A percentile compares a stretch with the other conserved stretches of the same genome.
phyloP scores from a whole-genome alignment of 2,329 filamentous ascomycete genomes.

The Fusarium compactum region DNA sequence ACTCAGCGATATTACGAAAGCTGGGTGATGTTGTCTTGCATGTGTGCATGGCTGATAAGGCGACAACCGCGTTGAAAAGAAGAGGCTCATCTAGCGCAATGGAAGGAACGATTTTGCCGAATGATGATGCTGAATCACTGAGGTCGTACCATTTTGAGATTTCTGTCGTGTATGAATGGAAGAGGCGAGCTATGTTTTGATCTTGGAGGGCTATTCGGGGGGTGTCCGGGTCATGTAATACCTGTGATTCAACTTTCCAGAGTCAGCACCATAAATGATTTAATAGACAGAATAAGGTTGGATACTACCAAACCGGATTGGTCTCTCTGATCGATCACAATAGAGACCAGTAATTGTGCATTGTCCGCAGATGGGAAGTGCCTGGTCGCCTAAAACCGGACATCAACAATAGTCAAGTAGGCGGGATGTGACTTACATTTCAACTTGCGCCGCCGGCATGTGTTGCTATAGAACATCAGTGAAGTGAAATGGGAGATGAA shows the following conservation, averaged over 20 bases:
- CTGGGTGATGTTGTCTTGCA: slow-evolving; percentile 50
- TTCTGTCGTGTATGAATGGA: slow-evolving; percentile 55
- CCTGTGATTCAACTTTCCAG: slow-evolving; percentile 12
- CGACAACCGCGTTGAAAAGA: slow-evolving; percentile 59
- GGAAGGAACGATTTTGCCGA: slow-evolving; percentile 52
- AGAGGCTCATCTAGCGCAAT: slow-evolving; percentile 55
- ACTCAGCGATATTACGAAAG: slow-evolving; percentile 49
- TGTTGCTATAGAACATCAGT: slow-evolving; percentile 47
- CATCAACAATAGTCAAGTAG: not conserved
- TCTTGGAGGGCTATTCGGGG: slow-evolving; percentile 50
- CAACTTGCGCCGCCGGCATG: slow-evolving; percentile 54
- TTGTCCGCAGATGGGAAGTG: slow-evolving; percentile 50
- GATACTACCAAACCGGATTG: slow-evolving; percentile 20
- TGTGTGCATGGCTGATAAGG: slow-evolving; percentile 58
- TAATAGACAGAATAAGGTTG: too few species aligned
- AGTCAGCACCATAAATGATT: not conserved
- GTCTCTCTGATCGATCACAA: slow-evolving; percentile 50
- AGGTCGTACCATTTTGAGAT: slow-evolving; percentile 63
- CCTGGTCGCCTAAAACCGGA: slow-evolving; percentile 48
- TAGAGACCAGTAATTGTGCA: slow-evolving; percentile 51
- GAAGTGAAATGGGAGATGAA: fast-evolving
- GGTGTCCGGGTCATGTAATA: slow-evolving; percentile 11
- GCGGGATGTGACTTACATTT: slow-evolving; percentile 46
- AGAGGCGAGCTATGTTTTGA: slow-evolving; percentile 51
- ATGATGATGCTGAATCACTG: slow-evolving; percentile 54